Conservation (phyloP, 495 filamentous ascomycete genomes). For the Neohortaea acidophila region DNA sequence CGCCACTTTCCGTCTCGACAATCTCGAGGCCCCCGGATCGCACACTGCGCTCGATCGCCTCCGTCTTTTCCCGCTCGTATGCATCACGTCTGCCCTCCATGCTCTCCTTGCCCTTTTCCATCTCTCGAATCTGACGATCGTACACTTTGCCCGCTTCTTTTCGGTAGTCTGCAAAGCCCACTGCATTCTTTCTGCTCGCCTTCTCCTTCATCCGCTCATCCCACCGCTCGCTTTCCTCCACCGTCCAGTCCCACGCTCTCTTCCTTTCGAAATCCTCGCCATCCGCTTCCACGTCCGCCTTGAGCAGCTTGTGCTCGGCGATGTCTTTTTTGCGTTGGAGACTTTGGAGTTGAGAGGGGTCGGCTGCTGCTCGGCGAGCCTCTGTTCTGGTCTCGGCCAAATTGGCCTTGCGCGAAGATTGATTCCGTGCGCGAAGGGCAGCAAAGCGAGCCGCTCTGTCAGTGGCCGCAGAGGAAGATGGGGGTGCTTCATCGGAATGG, state of each 20-base stretch:
- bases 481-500: background rate
- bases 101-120: slow-evolving; percentile 17
- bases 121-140: slow-evolving; percentile 68
- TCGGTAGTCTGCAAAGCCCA: slow-evolving; percentile 79
- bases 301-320: slow-evolving; percentile 82
- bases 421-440: slow-evolving; percentile 66
- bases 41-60: slow-evolving; percentile 69
- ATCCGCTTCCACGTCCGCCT: slow-evolving; percentile 68
- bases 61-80: slow-evolving; percentile 75
- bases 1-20: slow-evolving; percentile 84
- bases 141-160: slow-evolving; percentile 83
- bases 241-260: slow-evolving; percentile 95
- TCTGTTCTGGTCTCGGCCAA: slow-evolving; percentile 72
- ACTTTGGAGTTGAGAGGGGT: slow-evolving; percentile 55
- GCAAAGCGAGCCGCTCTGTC: slow-evolving; percentile 45
- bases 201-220: slow-evolving; percentile 81
- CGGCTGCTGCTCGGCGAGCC: slow-evolving; percentile 60
- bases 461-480: background rate
- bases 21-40: slow-evolving; percentile 69
- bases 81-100: slow-evolving; percentile 46
- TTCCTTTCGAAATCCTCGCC: slow-evolving; percentile 95
- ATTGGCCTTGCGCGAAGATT: slow-evolving; percentile 32
- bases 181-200: slow-evolving; percentile 62
- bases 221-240: slow-evolving; percentile 88
- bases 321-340: slow-evolving; percentile 68